Evolutionary conservation across 1,284 basidiomycete genomes (phyloP).

Genomic region (Fomitopsis schrenkii): DNA sequence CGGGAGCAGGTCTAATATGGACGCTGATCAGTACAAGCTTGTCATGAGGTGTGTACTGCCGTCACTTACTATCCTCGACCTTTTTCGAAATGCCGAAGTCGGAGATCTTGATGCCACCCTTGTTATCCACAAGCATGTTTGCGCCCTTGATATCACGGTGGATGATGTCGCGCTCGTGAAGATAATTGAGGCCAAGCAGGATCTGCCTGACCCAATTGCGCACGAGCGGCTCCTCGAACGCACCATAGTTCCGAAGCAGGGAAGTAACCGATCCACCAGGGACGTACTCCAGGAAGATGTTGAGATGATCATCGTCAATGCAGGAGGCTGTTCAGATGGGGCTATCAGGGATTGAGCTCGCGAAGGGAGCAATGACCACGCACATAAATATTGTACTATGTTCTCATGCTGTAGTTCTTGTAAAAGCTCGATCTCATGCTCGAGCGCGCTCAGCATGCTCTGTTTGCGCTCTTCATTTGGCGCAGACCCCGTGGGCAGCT

Average conservation of each 20-base stretch:
- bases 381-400: constrained; percentile 97
- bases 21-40: constrained; percentile 6
- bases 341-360: not conserved
- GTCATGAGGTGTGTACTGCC: not conserved
- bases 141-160: constrained; percentile 99
- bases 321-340: constrained; percentile 65
- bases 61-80: constrained; percentile 84
- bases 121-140: constrained; percentile 98
- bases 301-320: constrained; percentile 83
- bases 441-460: constrained; percentile 92
- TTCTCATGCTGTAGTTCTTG: constrained; percentile 96
- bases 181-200: constrained; percentile 85
- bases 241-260: constrained; percentile 89
- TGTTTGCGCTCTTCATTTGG: constrained; percentile 93
- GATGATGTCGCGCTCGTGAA: constrained; percentile 94
- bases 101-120: constrained; percentile 97
- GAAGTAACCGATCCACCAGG: constrained; percentile 97
- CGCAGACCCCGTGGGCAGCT: constrained; percentile 83
- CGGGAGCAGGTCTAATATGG: constrained; percentile 65
- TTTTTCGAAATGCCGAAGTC: constrained; percentile 99
- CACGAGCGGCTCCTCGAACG: constrained; percentile 94
- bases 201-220: constrained; percentile 96
- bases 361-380: constrained; percentile 23
- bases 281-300: constrained; percentile 99
- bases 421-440: constrained; percentile 94